Evolutionary conservation across 2,329 filamentous ascomycete genomes (phyloP).

Genomic region (Paraconiothyrium brasiliense): DNA sequence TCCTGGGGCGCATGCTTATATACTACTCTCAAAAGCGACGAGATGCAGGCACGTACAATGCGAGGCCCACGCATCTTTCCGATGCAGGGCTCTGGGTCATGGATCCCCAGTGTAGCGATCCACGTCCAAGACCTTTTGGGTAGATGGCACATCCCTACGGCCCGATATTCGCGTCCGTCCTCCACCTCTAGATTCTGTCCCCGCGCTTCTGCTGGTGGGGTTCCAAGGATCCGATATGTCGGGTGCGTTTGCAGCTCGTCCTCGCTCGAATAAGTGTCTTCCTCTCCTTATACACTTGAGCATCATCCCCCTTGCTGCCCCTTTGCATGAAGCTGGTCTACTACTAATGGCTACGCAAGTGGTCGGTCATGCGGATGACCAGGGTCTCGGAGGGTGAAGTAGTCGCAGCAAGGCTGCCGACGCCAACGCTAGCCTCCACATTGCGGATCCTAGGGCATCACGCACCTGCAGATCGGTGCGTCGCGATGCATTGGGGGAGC

Average conservation of each 20-base stretch:
- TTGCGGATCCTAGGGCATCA: background rate
- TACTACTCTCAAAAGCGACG: background rate
- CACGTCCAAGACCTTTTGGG: background rate
- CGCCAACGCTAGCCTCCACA: constrained; percentile 10
- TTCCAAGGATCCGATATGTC: too few relatives aligned
- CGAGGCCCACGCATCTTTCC: background rate
- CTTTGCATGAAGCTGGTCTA: too few relatives aligned
- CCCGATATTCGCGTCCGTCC: background rate
- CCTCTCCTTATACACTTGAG: too few relatives aligned
- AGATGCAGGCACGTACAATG: background rate
- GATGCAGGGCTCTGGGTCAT: background rate
- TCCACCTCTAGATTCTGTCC: background rate
- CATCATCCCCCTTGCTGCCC: background rate
- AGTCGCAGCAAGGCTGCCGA: constrained; percentile 6
- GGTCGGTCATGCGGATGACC: too few relatives aligned
- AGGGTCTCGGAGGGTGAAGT: constrained; percentile 1
- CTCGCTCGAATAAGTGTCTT: too few relatives aligned
- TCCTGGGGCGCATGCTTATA: background rate
- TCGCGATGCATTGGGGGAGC: background rate
- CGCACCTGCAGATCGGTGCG: background rate
- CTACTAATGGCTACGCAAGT: too few relatives aligned
- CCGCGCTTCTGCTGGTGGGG: too few relatives aligned
- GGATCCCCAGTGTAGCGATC: background rate
- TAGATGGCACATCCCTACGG: background rate
- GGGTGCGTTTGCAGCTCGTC: too few relatives aligned